Evolutionary conservation across 1,284 basidiomycete species (phyloP), one percentile per base, ranked within the genome.

Genomic region (Rhodotorula mucilaginosa): DNA sequence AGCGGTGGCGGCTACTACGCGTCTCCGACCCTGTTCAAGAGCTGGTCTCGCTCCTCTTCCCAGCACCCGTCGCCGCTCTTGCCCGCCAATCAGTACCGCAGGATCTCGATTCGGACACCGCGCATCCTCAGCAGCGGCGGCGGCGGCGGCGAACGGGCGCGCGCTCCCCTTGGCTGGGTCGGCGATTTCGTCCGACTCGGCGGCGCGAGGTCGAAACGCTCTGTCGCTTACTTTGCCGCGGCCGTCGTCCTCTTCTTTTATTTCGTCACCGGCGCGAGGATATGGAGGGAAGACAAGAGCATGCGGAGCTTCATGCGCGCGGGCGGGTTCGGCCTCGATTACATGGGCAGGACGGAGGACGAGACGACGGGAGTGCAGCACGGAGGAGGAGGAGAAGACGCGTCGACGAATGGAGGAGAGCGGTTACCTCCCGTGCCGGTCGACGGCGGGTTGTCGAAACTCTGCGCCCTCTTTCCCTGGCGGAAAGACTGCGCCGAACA

Each of bases 401-500:
- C 26, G 26, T 26, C 26, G 26, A 26, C 47, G 39, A 26, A 13
- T 5, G 56, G 34, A 3, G 10, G 21, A 47, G 49, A 58, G n/a
- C 47, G 56, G 3, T 61, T 62, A 5, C 31, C 60, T n/a, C 61
- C 61, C 12, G n/a, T 66, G 15, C 46, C 31, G 49, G 52, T 67
- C 44, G 65, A 57, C 18, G 69, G 65, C 19, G 69, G 61, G 5
- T 5, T 44, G 29, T 39, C 57, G 23, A 26, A 29, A 49, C 49
- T 65, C 47, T 72, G 70, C 58, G 29, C 68, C 44, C 64, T 72
- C 29, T 68, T 72, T 34, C 70, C 70, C 13, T 72, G 70, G 70
- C 64, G 70, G 44, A n/a, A 19, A 8, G 70, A 66, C 34, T 72
- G 70, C 47, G 31, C 49, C 6, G 44, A n/a, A 6, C 46, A 57